Evolutionary conservation across 345 rosid genomes (phyloP).

Genomic region (Psidium friedrichsthalianum): DNA sequence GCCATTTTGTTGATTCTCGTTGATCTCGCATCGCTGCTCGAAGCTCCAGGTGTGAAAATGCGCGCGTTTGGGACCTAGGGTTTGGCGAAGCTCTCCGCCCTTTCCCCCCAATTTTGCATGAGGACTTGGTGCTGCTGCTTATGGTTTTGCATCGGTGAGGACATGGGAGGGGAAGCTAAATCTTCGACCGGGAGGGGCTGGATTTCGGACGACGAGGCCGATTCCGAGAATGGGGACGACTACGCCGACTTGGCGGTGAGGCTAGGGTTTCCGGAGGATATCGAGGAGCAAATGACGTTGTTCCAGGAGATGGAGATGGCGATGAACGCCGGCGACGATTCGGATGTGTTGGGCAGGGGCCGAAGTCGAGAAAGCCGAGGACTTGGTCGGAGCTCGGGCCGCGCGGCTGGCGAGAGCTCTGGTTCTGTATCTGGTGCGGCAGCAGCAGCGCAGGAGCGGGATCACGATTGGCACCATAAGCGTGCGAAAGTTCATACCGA

Average conservation of each 20-base stretch:
- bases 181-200: background rate
- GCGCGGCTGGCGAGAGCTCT: constrained; percentile 51
- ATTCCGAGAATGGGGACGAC: constrained; percentile 20
- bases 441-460: constrained; percentile 16
- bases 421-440: constrained; percentile 7
- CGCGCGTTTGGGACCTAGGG: constrained; percentile 49
- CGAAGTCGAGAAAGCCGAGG: constrained; percentile 3
- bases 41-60: constrained; percentile 11
- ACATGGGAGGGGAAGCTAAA: constrained; percentile 20
- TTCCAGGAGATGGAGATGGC: background rate
- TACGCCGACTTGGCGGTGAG: constrained; percentile 13
- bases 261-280: background rate
- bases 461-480: constrained; percentile 52
- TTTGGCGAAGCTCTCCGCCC: constrained; percentile 1
- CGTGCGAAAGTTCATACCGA: constrained; percentile 67
- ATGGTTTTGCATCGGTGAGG: constrained; percentile 37
- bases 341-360: background rate
- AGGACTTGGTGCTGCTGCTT: constrained; percentile 79
- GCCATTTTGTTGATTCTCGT: background rate
- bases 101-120: constrained; percentile 44
- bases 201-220: constrained; percentile 21
- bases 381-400: constrained; percentile 4
- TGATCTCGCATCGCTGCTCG: background rate
- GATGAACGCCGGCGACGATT: constrained; percentile 4
- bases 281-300: background rate